Conservation (phyloP, 2,329 filamentous ascomycete genomes). For the Calonectria pseudoreteaudii region DNA sequence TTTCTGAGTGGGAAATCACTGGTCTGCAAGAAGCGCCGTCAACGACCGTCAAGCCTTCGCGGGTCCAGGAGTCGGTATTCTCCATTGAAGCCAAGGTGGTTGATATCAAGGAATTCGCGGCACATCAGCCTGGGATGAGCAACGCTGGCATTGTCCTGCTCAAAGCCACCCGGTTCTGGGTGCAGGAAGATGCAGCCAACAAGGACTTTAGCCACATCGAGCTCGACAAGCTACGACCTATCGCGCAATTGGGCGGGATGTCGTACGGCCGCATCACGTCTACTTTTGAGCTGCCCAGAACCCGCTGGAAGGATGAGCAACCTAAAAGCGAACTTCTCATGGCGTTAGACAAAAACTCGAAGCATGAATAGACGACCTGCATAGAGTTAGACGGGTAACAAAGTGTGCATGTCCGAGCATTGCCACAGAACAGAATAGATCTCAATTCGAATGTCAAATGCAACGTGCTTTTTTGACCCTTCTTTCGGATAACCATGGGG, state of each 20-base stretch:
- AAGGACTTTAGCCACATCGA: constrained; percentile 37
- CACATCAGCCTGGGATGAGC: constrained; percentile 37
- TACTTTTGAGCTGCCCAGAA: constrained; percentile 42
- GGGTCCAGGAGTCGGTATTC: constrained; percentile 43
- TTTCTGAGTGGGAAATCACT: constrained; percentile 79
- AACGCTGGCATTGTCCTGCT: constrained; percentile 39
- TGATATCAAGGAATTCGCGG: constrained; percentile 43
- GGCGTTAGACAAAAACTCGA: constrained; percentile 5
- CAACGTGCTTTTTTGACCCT: background rate
- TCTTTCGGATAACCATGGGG: background rate
- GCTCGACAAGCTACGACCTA: constrained; percentile 37
- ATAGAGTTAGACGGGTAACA: background rate
- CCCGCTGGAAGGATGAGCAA: constrained; percentile 38
- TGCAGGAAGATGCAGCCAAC: constrained; percentile 41
- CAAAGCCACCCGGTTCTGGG: constrained; percentile 46
- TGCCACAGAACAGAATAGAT: background rate
- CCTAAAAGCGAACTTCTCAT: constrained; percentile 30
- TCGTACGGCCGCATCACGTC: constrained; percentile 39
- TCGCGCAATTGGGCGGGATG: constrained; percentile 43
- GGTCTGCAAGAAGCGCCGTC: constrained; percentile 56
- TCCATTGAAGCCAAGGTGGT: constrained; percentile 44
- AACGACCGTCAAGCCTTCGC: constrained; percentile 38
- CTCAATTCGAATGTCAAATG: background rate
- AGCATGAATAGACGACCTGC: background rate
- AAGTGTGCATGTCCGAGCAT: background rate